phyloP scores from a whole-genome alignment of 2,329 filamentous ascomycete genomes.

The Claviceps fusiformis region DNA sequence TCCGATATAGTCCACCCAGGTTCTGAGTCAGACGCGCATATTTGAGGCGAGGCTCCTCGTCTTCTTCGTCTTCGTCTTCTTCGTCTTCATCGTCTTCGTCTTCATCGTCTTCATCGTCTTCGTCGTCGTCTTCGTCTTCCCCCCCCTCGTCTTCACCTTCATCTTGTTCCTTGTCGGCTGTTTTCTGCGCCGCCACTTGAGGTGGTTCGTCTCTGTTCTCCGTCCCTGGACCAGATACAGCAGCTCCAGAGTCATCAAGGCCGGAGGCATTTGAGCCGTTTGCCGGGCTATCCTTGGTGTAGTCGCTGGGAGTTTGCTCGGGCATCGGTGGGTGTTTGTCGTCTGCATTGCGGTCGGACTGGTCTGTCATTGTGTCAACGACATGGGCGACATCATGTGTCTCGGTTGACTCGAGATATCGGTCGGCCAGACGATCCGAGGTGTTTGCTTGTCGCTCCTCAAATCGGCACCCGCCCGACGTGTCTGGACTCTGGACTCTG shows the following conservation, averaged over 20 bases:
- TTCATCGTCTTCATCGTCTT: slow-evolving; percentile 31
- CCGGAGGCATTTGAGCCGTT: background rate
- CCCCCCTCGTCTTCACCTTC: slow-evolving; percentile 26
- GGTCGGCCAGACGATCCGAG: background rate
- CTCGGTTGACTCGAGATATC: background rate
- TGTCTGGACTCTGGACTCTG: background rate
- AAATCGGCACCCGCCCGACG: background rate
- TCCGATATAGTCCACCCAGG: slow-evolving; percentile 71
- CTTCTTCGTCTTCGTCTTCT: slow-evolving; percentile 69
- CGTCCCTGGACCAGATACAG: background rate
- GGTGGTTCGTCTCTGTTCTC: background rate
- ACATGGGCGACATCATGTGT: slow-evolving; percentile 3
- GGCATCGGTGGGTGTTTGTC: background rate
- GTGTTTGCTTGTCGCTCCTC: background rate
- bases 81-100: slow-evolving; percentile 46
- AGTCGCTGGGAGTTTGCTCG: background rate
- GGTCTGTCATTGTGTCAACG: slow-evolving; percentile 6
- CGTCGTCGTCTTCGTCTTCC: slow-evolving; percentile 29
- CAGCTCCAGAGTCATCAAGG: background rate
- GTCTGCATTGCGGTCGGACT: slow-evolving; percentile 3
- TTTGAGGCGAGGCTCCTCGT: slow-evolving; percentile 89
- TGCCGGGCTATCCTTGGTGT: background rate
- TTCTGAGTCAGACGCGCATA: slow-evolving; percentile 77
- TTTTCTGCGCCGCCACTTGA: background rate
- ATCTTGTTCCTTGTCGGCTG: slow-evolving; percentile 19